phyloP scores from a whole-genome alignment of 768 basidiomycete species.

The Hortiboletus campestris region DNA sequence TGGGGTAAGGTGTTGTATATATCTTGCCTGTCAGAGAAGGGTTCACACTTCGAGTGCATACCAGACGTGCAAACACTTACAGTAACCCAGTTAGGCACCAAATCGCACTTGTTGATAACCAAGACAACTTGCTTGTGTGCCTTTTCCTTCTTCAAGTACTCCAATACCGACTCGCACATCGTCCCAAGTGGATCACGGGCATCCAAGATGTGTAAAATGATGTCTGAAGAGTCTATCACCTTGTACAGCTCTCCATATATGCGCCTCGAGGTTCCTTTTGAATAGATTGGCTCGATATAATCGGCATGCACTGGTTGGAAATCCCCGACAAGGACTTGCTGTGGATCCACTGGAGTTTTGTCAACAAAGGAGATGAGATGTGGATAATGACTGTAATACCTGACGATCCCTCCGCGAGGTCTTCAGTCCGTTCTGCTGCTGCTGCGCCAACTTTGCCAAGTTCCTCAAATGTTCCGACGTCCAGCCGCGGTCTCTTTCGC shows the following conservation, averaged over 20 bases:
- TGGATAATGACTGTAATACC: constrained; percentile 32
- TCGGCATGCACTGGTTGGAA: constrained; percentile 67
- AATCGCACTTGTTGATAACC: constrained; percentile 96
- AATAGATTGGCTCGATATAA: constrained; percentile 86
- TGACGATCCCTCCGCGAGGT: constrained; percentile 41
- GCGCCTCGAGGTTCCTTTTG: constrained; percentile 91
- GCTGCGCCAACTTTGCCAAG: constrained; percentile 64
- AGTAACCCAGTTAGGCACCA: constrained; percentile 98
- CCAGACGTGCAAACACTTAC: constrained; percentile 46
- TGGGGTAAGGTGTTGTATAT: constrained; percentile 92
- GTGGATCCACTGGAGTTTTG: constrained; percentile 7
- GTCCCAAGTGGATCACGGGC: constrained; percentile 95
- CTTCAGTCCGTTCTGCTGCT: constrained; percentile 47
- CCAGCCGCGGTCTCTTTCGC: constrained; percentile 82
- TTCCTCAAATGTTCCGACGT: constrained; percentile 91
- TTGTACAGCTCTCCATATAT: constrained; percentile 99
- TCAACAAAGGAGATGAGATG: background rate
- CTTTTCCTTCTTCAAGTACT: constrained; percentile 94
- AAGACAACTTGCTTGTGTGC: constrained; percentile 96
- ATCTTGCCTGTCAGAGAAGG: constrained; percentile 65
- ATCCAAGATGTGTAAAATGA: constrained; percentile 92
- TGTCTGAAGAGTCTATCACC: constrained; percentile 98
- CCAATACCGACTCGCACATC: constrained; percentile 89
- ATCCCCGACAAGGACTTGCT: constrained; percentile 31
- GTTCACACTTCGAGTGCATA: background rate